Percentiles rank a stretch among this genome's conserved stretches.
Evolutionary conservation across 371 early-diverging fungal species (phyloP).

Genomic region (Rhizomucor miehei): DNA sequence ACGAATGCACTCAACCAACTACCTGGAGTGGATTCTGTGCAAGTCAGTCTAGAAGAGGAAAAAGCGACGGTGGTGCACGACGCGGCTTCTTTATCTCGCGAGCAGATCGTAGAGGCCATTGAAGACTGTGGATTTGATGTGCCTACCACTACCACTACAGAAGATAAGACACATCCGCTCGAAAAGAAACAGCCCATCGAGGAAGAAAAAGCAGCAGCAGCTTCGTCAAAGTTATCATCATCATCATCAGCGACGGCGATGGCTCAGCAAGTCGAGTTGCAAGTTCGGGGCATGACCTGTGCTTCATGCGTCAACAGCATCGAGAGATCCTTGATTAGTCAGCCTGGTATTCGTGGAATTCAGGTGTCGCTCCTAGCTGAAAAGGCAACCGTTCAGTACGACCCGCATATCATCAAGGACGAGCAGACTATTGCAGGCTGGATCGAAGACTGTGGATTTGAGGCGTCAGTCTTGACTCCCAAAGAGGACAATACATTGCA

Average conservation of each 20-base stretch:
- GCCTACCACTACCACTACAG: constrained; percentile 4
- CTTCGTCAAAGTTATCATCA: no score
- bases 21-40: constrained; percentile 40
- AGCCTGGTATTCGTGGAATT: constrained; percentile 51
- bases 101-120: constrained; percentile 41
- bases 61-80: constrained; percentile 45
- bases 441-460: constrained; percentile 84
- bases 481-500: constrained; percentile 40
- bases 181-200: not conserved
- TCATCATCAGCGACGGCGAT: not conserved
- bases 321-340: constrained; percentile 51
- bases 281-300: constrained; percentile 79
- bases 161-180: not conserved
- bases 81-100: constrained; percentile 5
- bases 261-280: constrained; percentile 21
- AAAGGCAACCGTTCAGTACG: constrained; percentile 72
- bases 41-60: constrained; percentile 41
- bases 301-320: constrained; percentile 81
- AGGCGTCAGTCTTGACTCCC: constrained; percentile 51
- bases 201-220: not conserved
- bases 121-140: constrained; percentile 45
- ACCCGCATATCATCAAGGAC: constrained; percentile 29
- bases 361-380: constrained; percentile 78
- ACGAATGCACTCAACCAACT: constrained; percentile 41
- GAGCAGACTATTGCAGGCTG: constrained; percentile 50